Percentiles rank a stretch among this genome's conserved stretches.
These are phyloP conservation scores for Zasmidium angulare DNA, from an alignment of 2,329 filamentous ascomycete genomes.

Conservation along the genomic window DNA sequence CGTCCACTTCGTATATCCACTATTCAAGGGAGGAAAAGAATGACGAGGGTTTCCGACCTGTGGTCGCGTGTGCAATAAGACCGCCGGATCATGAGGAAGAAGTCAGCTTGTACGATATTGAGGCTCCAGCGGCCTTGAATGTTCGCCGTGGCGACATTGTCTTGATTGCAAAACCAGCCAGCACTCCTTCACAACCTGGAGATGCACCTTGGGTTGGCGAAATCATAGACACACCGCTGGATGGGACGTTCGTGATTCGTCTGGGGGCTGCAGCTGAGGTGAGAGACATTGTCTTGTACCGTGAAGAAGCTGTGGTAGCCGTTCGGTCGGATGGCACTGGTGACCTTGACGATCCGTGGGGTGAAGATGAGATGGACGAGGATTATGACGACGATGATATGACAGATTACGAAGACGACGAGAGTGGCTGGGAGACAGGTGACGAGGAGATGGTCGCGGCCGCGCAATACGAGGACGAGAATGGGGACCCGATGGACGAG, in stretches of 20 bases:
- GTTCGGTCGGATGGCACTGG: slow-evolving; percentile 39
- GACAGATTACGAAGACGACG: slow-evolving; percentile 38
- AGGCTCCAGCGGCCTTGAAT: slow-evolving; percentile 49
- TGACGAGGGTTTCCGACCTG: slow-evolving; percentile 37
- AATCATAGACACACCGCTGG: slow-evolving; percentile 53
- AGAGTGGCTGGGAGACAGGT: slow-evolving; percentile 25
- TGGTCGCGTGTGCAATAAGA: slow-evolving; percentile 23
- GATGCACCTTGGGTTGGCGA: slow-evolving; percentile 56
- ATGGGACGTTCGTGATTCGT: slow-evolving; percentile 56
- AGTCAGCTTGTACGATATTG: slow-evolving; percentile 60
- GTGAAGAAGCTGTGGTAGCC: slow-evolving; percentile 52
- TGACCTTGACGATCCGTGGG: slow-evolving; percentile 25
- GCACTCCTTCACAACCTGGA: slow-evolving; percentile 1
- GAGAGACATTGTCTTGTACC: slow-evolving; percentile 49
- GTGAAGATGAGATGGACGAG: slow-evolving; percentile 41
- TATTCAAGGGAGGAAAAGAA: slow-evolving; percentile 54
- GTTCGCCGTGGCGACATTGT: slow-evolving; percentile 55
- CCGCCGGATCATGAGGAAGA: slow-evolving; percentile 41
- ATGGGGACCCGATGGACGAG: slow-evolving; percentile 42
- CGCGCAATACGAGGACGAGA: slow-evolving; percentile 43
- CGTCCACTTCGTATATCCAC: slow-evolving; percentile 51
- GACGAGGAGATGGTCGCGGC: slow-evolving; percentile 26
- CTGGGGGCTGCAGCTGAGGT: slow-evolving; percentile 52
- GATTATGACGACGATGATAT: slow-evolving; percentile 25
- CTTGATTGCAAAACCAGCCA: slow-evolving; percentile 36